Evolutionary conservation across 495 filamentous ascomycete genomes (phyloP).

Genomic region (Trichoderma reesei): DNA sequence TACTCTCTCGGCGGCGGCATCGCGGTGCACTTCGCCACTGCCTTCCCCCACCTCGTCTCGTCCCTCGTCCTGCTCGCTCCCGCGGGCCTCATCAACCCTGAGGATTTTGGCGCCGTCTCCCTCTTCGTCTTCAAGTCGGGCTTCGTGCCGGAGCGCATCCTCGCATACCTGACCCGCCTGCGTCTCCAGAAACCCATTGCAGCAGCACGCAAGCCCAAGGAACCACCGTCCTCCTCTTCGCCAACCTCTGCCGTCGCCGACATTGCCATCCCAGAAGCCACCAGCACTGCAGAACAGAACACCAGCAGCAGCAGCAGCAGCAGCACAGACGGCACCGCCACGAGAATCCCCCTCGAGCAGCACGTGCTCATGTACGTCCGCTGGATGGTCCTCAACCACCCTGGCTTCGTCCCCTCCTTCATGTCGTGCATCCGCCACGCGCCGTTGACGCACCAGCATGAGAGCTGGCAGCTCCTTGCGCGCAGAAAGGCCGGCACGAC

Average conservation of each 20-base stretch:
- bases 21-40: constrained; percentile 58
- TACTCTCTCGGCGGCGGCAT: constrained; percentile 84
- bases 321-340: constrained; percentile 11
- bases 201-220: constrained; percentile 5
- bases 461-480: constrained; percentile 37
- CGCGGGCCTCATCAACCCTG: constrained; percentile 56
- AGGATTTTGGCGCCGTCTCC: constrained; percentile 50
- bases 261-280: constrained; percentile 20
- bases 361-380: constrained; percentile 26
- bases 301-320: not conserved
- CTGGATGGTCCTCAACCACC: constrained; percentile 45
- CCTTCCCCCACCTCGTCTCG: constrained; percentile 57
- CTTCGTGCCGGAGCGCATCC: constrained; percentile 31
- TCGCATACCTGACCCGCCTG: constrained; percentile 26
- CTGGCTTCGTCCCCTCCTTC: constrained; percentile 45
- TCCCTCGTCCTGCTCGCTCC: constrained; percentile 67
- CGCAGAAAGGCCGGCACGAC: constrained; percentile 31
- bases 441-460: constrained; percentile 39
- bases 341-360: constrained; percentile 20
- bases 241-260: constrained; percentile 17
- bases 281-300: constrained; percentile 10
- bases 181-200: constrained; percentile 33
- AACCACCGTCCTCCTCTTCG: constrained; percentile 11
- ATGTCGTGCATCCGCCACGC: constrained; percentile 38
- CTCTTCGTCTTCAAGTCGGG: constrained; percentile 52